Conservation (phyloP, 1,284 basidiomycete species). For the Vanrija sp. region DNA sequence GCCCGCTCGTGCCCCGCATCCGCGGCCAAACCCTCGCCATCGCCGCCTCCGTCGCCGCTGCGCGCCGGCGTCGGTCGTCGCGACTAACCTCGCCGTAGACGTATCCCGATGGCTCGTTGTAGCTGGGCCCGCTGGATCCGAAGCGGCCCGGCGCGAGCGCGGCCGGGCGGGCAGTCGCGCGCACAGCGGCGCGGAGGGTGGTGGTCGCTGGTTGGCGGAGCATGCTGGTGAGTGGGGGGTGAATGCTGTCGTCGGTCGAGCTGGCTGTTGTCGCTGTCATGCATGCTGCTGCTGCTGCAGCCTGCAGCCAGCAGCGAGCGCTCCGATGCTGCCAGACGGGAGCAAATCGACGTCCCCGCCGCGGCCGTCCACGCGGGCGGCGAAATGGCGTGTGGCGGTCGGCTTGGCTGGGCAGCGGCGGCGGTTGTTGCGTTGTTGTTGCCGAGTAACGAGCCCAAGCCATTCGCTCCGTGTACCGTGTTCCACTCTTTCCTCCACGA, state of each 20-base stretch:
- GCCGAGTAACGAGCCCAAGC: neutral
- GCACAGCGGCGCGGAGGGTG: constrained; percentile 8
- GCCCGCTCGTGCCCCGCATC: too few relatives aligned
- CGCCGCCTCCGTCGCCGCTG: too few relatives aligned
- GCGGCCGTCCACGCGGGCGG: neutral
- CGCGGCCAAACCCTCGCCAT: too few relatives aligned
- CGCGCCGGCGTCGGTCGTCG: too few relatives aligned
- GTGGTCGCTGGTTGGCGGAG: constrained; percentile 8
- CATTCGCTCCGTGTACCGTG: too few relatives aligned
- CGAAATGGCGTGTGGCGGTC: constrained; percentile 10
- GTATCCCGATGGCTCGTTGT: constrained; percentile 82
- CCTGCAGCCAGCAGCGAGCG: too few relatives aligned
- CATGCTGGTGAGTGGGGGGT: constrained; percentile 12
- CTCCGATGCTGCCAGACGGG: neutral
- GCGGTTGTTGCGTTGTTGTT: neutral
- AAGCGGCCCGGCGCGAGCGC: constrained; percentile 15
- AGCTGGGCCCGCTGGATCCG: constrained; percentile 74
- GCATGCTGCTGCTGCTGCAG: neutral
- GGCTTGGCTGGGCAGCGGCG: too few relatives aligned
- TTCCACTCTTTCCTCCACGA: too few relatives aligned
- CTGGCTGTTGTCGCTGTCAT: neutral
- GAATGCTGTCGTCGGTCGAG: neutral
- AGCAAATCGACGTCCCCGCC: neutral
- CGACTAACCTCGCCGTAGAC: constrained; percentile 68
- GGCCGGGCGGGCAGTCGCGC: constrained; percentile 3